Evolutionary conservation across 345 rosid genomes (phyloP), one percentile per base, ranked within the genome.

Genomic region (Gossypium herbaceum): DNA sequence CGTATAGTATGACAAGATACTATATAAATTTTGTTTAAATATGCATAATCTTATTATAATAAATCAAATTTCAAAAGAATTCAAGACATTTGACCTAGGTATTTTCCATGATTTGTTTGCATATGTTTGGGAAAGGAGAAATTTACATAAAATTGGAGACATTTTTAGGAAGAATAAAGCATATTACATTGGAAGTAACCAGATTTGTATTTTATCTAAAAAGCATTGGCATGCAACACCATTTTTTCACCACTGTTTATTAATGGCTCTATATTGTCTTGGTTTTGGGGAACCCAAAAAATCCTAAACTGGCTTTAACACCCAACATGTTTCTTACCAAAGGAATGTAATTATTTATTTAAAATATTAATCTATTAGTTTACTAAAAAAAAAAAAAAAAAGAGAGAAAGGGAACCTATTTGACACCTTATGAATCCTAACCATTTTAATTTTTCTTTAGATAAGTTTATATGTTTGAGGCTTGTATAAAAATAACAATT

Each of bases 401-500:
- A 13, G 3, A 48, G 57, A 24, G 22, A 68, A 34, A 73, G 24
- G 59, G 81, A 55, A 82, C 79, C 82, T 58, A 76, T 79, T 27
- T 27, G 39, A 4, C 39, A 34, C 39, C 39, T 34, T 34, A 34
- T 34, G 39, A 34, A 4, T 34, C 39, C 39, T 34, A 34, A 34
- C 6, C 39, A 34, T 34, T 34, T 34, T 34, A 4, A 34, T 34
- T 34, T 34, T 34, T 34, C 1, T 34, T 34, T 34, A 34, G 39
- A 34, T 34, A 4, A 34, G 39, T 4, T 34, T 34, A 34, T 34
- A 34, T 34, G 6, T 4, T 0, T 4, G 6, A 34, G 6, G 39
- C 39, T 34, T 34, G 39, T 4, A 34, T 4, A 34, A 34, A 34
- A 34, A 34, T 34, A 34, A 34, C 6, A 34, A 34, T 1, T 34